phyloP scores from a whole-genome alignment of 805 yeast species.

The Yamadazyma laniorum region DNA sequence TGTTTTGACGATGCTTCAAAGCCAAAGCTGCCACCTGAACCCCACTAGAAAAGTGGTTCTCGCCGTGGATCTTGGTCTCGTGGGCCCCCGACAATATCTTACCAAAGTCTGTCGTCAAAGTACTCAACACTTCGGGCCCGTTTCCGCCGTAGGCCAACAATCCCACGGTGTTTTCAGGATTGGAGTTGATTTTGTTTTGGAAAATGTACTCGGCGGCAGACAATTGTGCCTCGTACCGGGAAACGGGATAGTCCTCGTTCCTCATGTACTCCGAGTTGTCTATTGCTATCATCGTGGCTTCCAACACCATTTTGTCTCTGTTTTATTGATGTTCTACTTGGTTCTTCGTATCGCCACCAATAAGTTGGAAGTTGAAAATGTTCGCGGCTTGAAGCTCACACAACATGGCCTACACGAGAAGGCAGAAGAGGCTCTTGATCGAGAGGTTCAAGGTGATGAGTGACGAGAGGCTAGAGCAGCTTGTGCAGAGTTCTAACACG shows the following conservation, averaged over 20 bases:
- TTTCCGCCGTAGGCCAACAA: conserved; percentile 82
- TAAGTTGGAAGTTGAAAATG: not conserved
- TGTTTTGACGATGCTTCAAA: conserved; percentile 93
- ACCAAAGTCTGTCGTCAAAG: conserved; percentile 85
- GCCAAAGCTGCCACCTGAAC: conserved; percentile 91
- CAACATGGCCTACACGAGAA: conserved; percentile 10
- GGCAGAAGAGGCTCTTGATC: conserved; percentile 40
- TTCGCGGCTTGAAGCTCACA: not conserved
- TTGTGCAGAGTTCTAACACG: conserved; percentile 25
- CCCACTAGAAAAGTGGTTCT: conserved; percentile 69
- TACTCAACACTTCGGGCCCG: conserved; percentile 83
- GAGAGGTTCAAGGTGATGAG: conserved; percentile 24
- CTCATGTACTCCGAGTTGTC: conserved; percentile 96
- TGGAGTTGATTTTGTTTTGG: conserved; percentile 78
- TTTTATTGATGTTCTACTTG: too few relatives aligned
- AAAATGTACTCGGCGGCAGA: conserved; percentile 87
- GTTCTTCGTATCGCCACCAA: not conserved
- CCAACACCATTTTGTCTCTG: conserved; percentile 72
- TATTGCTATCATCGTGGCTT: conserved; percentile 92
- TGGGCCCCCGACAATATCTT: conserved; percentile 81
- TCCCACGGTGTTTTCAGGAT: conserved; percentile 95
- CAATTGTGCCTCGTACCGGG: conserved; percentile 88
- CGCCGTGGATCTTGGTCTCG: conserved; percentile 69
- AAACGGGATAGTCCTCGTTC: conserved; percentile 89
- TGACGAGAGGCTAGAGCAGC: conserved; percentile 18